Conservation (phyloP, 345 rosid genomes). For the Murraya paniculata region DNA sequence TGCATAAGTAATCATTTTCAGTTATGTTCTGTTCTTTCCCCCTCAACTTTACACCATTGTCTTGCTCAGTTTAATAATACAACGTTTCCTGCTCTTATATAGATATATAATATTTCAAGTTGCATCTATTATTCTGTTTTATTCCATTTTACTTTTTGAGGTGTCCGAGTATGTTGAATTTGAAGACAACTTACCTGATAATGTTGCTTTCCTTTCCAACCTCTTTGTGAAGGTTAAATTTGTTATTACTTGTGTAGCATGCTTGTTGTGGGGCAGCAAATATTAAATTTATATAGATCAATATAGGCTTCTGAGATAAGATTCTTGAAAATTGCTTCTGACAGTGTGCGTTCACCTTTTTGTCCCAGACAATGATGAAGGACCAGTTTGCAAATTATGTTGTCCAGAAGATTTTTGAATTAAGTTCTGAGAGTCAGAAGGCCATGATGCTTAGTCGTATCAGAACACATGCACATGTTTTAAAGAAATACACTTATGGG, state of each 20-base stretch:
- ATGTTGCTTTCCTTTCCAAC: not conserved
- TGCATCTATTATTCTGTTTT: not conserved
- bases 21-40: not conserved
- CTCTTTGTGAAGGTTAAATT: not conserved
- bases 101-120: not conserved
- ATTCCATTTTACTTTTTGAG: not conserved
- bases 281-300: not conserved
- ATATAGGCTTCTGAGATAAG: not conserved
- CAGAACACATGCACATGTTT: slow-evolving; percentile 46
- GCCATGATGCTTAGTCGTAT: slow-evolving; percentile 40
- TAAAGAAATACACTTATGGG: slow-evolving; percentile 78
- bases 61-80: not conserved
- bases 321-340: not conserved
- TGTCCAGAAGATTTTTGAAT: slow-evolving; percentile 64
- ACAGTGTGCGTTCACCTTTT: not conserved
- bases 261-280: not conserved
- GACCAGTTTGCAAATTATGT: slow-evolving; percentile 78
- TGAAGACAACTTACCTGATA: not conserved
- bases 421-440: slow-evolving; percentile 48
- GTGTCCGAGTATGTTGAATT: not conserved
- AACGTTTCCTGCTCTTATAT: not conserved
- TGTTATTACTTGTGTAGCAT: not conserved
- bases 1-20: not conserved
- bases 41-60: not conserved
- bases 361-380: slow-evolving; percentile 59